Evolutionary conservation across 129 eudicot genomes (phyloP).

Genomic region (Heracleum sosnowskyi): DNA sequence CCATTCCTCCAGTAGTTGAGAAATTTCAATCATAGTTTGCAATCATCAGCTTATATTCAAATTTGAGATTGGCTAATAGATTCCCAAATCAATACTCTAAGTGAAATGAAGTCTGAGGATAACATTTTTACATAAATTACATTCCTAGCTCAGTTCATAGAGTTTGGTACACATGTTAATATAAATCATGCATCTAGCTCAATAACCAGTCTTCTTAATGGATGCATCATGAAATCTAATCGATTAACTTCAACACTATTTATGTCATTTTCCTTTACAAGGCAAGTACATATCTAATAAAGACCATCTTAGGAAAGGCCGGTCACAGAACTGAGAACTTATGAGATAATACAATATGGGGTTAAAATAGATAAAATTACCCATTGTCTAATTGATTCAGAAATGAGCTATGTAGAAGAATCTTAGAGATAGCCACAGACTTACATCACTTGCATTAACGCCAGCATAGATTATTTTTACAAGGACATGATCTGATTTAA

Average conservation of each 20-base stretch:
- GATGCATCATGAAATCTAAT: neutral
- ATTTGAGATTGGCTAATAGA: neutral
- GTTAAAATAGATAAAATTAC: neutral
- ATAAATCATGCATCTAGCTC: neutral
- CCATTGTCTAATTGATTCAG: neutral
- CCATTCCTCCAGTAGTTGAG: neutral
- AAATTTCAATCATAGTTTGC: neutral
- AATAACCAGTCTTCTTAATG: neutral
- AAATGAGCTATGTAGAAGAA: neutral
- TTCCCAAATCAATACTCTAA: neutral
- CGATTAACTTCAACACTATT: neutral
- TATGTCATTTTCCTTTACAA: neutral
- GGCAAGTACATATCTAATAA: neutral
- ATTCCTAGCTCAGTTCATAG: neutral
- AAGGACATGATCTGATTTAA: constrained; percentile 71
- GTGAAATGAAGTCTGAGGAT: neutral
- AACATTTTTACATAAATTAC: neutral
- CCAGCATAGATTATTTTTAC: constrained; percentile 89
- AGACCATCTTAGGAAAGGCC: neutral
- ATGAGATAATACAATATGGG: neutral
- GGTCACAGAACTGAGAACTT: neutral
- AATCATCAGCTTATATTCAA: neutral
- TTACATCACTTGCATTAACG: constrained; percentile 96
- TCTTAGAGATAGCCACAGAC: constrained; percentile 19
- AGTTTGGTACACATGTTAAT: neutral